Evolutionary conservation across 2,329 filamentous ascomycete genomes (phyloP), one percentile per base, ranked within the genome.

Genomic region (Ciborinia camelliae): DNA sequence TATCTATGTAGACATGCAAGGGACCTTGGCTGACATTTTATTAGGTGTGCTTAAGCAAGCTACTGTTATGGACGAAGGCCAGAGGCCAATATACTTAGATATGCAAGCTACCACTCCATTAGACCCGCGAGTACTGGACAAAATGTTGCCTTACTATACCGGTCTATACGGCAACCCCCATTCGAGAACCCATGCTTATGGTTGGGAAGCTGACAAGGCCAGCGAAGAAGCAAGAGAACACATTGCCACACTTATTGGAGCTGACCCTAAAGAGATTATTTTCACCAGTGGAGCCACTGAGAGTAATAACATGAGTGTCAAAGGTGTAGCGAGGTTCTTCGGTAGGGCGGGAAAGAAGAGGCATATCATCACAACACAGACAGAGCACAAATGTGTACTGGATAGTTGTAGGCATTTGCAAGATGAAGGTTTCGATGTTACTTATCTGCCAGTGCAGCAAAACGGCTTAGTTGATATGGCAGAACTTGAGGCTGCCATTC

Each of bases 271-370:
- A 79, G 95, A 99, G 77, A 98, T 99, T 70, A 96, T 99, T 73
- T 98, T 99, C 79, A 99, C 95, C 8, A 97, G 93, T 73, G 95
- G 95, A 63, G 95, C 95, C 20, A 99, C 95, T 0, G 95, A 99
- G 81, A 97, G 92, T 76, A 99, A 99, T 80, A 99, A 99, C 75
- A 99, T 99, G 95, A 97, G 92, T 78, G 92, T 99, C 81, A 99
- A 99, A 81, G 95, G 95, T 69, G 94, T 99, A 10, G 93, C 95
- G 26, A 86, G 94, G 68, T 99, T 99, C 80, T 97, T 97, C 76
- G 92, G 92, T 70, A 87, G 91, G 65, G 88, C 86, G 2, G 93
- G 92, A 73, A 97, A 97, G 86, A 98, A 98, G 87, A 97, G 90
- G 80, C 95, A 99, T 78, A 94, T 99, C 74, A 92, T 99, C 77